Evolutionary conservation across 2,329 filamentous ascomycete species (phyloP).

Genomic region (Plenodomus biglobosus): DNA sequence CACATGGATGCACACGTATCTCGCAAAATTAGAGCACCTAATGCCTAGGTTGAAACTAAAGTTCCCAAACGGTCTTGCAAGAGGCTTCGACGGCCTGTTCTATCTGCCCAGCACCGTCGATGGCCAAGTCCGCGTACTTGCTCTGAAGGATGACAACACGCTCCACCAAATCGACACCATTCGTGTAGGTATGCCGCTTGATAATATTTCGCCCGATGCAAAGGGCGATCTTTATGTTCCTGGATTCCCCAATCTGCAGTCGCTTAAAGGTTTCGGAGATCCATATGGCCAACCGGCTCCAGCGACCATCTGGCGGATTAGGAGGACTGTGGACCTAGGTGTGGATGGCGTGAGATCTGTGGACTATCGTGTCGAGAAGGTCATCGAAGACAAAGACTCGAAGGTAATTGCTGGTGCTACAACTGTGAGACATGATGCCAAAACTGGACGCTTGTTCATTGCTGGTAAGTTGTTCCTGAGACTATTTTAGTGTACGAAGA

Average conservation of each 20-base stretch:
- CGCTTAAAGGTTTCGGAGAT: constrained; percentile 14
- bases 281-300: constrained; percentile 18
- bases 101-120: constrained; percentile 33
- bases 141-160: constrained; percentile 17
- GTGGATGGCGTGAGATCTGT: constrained; percentile 1
- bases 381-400: constrained; percentile 29
- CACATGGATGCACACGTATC: constrained; percentile 4
- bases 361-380: constrained; percentile 26
- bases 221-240: constrained; percentile 31
- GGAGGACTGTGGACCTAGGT: constrained; percentile 10
- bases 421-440: constrained; percentile 30
- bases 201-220: constrained; percentile 31
- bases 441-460: constrained; percentile 29
- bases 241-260: constrained; percentile 21
- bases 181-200: constrained; percentile 26
- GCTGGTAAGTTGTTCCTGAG: constrained; percentile 17
- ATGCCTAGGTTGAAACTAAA: constrained; percentile 26
- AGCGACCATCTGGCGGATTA: constrained; percentile 24
- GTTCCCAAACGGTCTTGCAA: constrained; percentile 33
- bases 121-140: constrained; percentile 26
- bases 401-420: constrained; percentile 27
- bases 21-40: constrained; percentile 3
- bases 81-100: constrained; percentile 25
- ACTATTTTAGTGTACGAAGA: neutral
- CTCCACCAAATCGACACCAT: constrained; percentile 27